Evolutionary conservation across 2,329 filamentous ascomycete species (phyloP), one percentile per base, ranked within the genome.

Genomic region (Parafenestella ontariensis): DNA sequence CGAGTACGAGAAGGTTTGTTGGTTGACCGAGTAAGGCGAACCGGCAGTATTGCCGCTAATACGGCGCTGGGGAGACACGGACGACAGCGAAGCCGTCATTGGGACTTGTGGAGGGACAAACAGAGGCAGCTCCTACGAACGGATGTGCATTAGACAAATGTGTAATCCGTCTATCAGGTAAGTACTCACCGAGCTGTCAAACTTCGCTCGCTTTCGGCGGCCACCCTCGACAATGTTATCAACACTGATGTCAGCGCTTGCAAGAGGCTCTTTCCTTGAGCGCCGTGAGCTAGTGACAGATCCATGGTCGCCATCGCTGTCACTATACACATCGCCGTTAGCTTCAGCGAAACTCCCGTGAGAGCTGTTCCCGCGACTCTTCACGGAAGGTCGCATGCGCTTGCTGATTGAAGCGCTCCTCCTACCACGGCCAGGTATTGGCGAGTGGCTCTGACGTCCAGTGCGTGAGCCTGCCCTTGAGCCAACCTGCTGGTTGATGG

Each of bases 151-250:
- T 64, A 71, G 68, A 68, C 55, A 47, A 43, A 17, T 62, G 58
- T 45, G 52, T 49, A 56, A 40, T 46, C 48, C 42, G 53, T 55
- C 47, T 42, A 43, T 50, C 39, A 39, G 54, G 42, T 49, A 39
- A 61, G 41, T 51, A 83, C 94, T 88, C 89, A 98, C 94, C 78
- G 94, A 97, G 81, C 94, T 98, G 77, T 98, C 94, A 79, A 89
- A 89, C 78, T 96, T 97, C 69, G 94, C 91, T 72, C 92, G 87
- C 82, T 98, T 97, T 73, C 95, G 89, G 77, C 95, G 89, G 64
- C 94, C 93, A 72, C 96, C 95, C 78, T 98, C 94, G 58, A 99
- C 90, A 76, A 99, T 98, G 75, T 99, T 99, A 67, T 97, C 93
- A 65, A 97, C 87, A 75, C 94, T 98, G 72, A 99, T 99, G 67